Conservation (phyloP, 306 rosid species). For the Cicer pinnatifidum region DNA sequence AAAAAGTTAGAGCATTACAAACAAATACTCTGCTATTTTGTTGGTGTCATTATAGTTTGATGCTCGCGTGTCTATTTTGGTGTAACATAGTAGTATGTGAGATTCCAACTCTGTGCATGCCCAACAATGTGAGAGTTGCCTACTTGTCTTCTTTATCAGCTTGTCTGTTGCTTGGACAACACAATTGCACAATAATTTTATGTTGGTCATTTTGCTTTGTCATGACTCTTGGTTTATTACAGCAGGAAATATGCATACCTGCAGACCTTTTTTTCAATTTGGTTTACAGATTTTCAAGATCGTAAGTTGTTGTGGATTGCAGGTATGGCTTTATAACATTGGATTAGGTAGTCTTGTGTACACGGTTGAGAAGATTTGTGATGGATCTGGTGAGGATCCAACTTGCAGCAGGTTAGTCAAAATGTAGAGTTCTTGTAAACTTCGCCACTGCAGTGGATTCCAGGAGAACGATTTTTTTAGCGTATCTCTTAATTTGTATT, state of each 20-base stretch:
- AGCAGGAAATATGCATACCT: conserved; percentile 1
- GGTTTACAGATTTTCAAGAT: conserved; percentile 35
- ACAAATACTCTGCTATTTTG: neutral
- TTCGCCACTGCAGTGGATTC: conserved; percentile 9
- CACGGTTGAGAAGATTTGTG: conserved; percentile 76
- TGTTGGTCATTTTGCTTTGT: conserved; percentile 20
- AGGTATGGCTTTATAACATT: conserved; percentile 91
- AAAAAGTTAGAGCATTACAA: conserved; percentile 10
- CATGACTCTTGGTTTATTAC: conserved; percentile 22
- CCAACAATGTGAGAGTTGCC: conserved; percentile 15
- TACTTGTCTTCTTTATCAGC: neutral
- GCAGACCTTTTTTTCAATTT: conserved; percentile 33
- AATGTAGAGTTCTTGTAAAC: conserved; percentile 3
- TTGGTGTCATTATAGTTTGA: neutral
- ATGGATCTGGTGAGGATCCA: conserved; percentile 92
- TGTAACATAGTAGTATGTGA: conserved; percentile 23
- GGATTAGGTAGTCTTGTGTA: conserved; percentile 80
- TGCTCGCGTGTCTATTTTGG: neutral
- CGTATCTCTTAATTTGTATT: neutral
- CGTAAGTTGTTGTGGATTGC: conserved; percentile 46
- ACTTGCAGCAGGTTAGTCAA: conserved; percentile 83
- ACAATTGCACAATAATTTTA: conserved; percentile 1
- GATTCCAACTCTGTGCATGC: conserved; percentile 24
- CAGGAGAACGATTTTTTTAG: neutral
- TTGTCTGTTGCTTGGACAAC: conserved; percentile 2